A percentile compares a stretch with the other conserved stretches of the same genome.
phyloP scores from a whole-genome alignment of 2,329 filamentous ascomycete species.

The Chaetomium sp. region DNA sequence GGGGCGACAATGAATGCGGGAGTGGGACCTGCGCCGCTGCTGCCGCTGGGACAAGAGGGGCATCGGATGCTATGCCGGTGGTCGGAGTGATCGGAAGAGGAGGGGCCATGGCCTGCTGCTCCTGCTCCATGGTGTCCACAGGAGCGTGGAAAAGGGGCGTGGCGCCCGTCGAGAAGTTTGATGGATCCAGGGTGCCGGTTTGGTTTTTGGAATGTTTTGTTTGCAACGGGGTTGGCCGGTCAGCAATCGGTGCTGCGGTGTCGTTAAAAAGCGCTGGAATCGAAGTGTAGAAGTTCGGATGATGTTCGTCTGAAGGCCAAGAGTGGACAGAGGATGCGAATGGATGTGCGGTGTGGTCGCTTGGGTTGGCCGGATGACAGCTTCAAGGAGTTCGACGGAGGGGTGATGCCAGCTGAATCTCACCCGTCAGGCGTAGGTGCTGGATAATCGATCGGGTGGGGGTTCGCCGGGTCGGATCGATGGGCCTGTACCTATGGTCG shows the following conservation, averaged over 20 bases:
- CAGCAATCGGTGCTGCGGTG: neutral
- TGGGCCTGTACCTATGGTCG: neutral
- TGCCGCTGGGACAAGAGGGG: conserved; percentile 1
- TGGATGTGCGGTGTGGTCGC: conserved; percentile 8
- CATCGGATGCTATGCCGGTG: neutral
- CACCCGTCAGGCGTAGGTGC: neutral
- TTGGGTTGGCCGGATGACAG: conserved; percentile 14
- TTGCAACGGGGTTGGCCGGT: too few species aligned
- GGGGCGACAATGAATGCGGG: conserved; percentile 4
- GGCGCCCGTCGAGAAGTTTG: conserved; percentile 42
- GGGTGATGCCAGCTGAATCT: conserved; percentile 12
- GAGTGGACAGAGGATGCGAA: neutral
- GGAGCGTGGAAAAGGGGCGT: conserved; percentile 48
- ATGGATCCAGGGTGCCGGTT: conserved; percentile 45
- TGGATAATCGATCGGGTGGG: conserved; percentile 7
- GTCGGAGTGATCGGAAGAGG: neutral
- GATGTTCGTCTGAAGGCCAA: conserved; percentile 7
- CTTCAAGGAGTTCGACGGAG: conserved; percentile 15
- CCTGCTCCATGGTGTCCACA: conserved; percentile 44
- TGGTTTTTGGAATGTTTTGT: neutral
- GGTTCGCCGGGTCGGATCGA: conserved; percentile 13
- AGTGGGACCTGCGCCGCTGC: conserved; percentile 15
- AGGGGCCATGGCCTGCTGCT: conserved; percentile 7
- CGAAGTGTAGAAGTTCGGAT: conserved; percentile 5
- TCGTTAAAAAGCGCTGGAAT: neutral